phyloP scores from a whole-genome alignment of 1,284 basidiomycete species.

The Naganishia albida region DNA sequence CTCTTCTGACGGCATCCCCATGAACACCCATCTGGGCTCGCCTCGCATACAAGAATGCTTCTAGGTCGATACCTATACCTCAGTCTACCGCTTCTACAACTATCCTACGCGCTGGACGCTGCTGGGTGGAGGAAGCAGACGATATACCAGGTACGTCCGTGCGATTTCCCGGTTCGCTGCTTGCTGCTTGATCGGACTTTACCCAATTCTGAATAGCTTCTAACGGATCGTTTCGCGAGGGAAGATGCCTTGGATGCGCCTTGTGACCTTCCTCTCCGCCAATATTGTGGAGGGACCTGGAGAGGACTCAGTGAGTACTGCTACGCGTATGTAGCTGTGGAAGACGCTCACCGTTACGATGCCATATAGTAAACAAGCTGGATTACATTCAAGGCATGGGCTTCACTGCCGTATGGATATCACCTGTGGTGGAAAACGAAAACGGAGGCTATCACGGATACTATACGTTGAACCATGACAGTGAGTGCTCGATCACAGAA shows the following conservation, averaged over 20 bases:
- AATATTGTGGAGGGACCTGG: conserved; percentile 53
- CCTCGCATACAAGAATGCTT: conserved; percentile 5
- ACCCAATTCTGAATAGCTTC: conserved; percentile 21
- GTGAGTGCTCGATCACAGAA: neutral
- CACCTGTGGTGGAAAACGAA: conserved; percentile 50
- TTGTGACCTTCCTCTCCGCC: conserved; percentile 13
- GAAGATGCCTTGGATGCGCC: conserved; percentile 24
- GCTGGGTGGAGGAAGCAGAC: conserved; percentile 45
- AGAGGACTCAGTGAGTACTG: conserved; percentile 38
- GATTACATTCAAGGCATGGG: conserved; percentile 54
- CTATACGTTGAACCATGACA: conserved; percentile 24
- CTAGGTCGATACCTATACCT: conserved; percentile 2
- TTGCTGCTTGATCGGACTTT: conserved; percentile 36
- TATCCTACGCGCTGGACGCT: conserved; percentile 40
- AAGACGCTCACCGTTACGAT: neutral
- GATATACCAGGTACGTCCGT: conserved; percentile 47
- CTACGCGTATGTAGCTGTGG: neutral
- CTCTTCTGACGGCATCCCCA: too few species aligned
- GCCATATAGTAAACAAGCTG: conserved; percentile 38
- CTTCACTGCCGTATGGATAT: conserved; percentile 53
- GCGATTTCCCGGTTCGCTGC: neutral
- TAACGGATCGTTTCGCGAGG: conserved; percentile 29
- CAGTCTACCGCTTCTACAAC: neutral
- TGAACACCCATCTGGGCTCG: too few species aligned
- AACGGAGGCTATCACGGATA: conserved; percentile 39